Evolutionary conservation across 306 rosid species (phyloP).

Genomic region (Canavalia ensiformis): DNA sequence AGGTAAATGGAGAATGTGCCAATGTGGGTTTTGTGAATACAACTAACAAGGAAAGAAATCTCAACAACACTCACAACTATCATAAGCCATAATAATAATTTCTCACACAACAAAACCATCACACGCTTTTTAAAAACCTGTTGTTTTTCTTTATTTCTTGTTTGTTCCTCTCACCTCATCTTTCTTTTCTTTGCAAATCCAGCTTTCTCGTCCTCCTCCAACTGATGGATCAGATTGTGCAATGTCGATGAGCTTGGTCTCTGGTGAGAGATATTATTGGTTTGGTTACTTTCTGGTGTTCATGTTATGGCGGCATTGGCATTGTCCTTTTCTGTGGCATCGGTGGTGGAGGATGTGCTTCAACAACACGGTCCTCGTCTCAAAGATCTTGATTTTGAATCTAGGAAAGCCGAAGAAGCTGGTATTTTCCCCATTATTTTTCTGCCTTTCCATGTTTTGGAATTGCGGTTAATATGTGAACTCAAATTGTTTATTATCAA

Average conservation of each 20-base stretch:
- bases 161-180: constrained; percentile 29
- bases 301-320: constrained; percentile 47
- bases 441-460: constrained; percentile 10
- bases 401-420: constrained; percentile 86
- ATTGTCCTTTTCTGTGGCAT: constrained; percentile 79
- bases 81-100: not conserved
- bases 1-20: constrained; percentile 47
- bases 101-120: not conserved
- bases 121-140: constrained; percentile 24
- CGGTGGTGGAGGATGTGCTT: constrained; percentile 90
- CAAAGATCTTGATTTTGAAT: constrained; percentile 84
- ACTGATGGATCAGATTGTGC: constrained; percentile 30
- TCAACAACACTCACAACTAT: constrained; percentile 52
- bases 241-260: constrained; percentile 39
- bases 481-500: not conserved
- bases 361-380: constrained; percentile 78
- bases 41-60: constrained; percentile 69
- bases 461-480: constrained; percentile 10
- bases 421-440: constrained; percentile 55
- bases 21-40: constrained; percentile 30
- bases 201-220: constrained; percentile 38
- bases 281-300: not conserved
- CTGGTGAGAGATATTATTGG: constrained; percentile 27
- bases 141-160: constrained; percentile 1
- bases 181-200: not conserved